These are phyloP conservation scores for Zelopaecilomyces penicillatus DNA, from an alignment of 2,329 filamentous ascomycete genomes.

Conservation along the genomic window DNA sequence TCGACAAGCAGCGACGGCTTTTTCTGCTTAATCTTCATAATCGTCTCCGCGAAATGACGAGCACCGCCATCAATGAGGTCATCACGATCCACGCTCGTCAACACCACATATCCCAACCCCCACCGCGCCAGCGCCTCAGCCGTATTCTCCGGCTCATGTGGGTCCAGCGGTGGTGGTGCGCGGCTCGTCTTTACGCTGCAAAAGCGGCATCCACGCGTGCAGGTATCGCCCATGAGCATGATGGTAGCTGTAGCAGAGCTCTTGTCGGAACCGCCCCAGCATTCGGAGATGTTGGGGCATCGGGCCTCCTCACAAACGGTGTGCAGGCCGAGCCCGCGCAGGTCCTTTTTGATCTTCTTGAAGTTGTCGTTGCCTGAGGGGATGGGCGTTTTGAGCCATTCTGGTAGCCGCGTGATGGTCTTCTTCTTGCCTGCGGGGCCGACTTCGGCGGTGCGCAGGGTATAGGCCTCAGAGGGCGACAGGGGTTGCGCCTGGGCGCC, in stretches of 20 bases:
- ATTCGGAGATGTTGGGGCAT: conserved; percentile 96
- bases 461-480: conserved; percentile 46
- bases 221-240: conserved; percentile 99
- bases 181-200: conserved; percentile 91
- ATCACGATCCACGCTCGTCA: conserved; percentile 90
- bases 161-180: conserved; percentile 69
- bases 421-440: conserved; percentile 54
- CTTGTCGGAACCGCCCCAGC: conserved; percentile 89
- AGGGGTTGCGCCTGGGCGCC: conserved; percentile 33
- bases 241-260: conserved; percentile 91
- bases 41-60: conserved; percentile 84
- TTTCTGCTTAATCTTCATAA: conserved; percentile 86
- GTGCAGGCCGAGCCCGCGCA: conserved; percentile 81
- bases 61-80: conserved; percentile 86
- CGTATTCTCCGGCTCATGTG: conserved; percentile 93
- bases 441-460: conserved; percentile 54
- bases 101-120: conserved; percentile 91
- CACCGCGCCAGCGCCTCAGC: conserved; percentile 87
- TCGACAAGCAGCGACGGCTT: conserved; percentile 70
- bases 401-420: conserved; percentile 67
- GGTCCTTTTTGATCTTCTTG: conserved; percentile 89
- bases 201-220: conserved; percentile 91
- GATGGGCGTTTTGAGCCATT: conserved; percentile 95
- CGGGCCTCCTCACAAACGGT: conserved; percentile 97
- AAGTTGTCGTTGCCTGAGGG: conserved; percentile 73